Evolutionary conservation across 2,329 filamentous ascomycete genomes (phyloP).

Genomic region (Pseudopithomyces chartarum): DNA sequence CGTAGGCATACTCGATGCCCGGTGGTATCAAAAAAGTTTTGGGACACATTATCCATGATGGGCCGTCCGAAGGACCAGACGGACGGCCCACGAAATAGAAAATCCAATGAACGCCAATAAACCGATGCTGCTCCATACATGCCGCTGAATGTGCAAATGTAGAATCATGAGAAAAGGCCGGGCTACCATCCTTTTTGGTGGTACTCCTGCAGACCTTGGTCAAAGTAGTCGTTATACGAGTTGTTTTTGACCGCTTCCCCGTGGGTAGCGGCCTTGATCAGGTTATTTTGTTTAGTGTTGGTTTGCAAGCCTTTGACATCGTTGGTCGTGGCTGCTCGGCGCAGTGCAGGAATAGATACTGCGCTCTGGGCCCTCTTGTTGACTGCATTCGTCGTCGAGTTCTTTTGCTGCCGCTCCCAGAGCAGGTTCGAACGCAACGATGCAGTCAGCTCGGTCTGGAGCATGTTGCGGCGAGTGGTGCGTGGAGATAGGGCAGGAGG

Average conservation of each 20-base stretch:
- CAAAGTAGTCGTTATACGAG: constrained; percentile 80
- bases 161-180: constrained; percentile 12
- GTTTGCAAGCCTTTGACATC: constrained; percentile 88
- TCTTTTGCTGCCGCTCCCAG: constrained; percentile 95
- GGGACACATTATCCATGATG: constrained; percentile 35
- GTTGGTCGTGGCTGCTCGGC: constrained; percentile 61
- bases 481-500: constrained; percentile 84
- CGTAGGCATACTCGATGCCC: constrained; percentile 41
- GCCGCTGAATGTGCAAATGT: constrained; percentile 43
- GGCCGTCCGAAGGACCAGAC: constrained; percentile 16
- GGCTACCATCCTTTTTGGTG: constrained; percentile 82
- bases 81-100: constrained; percentile 16
- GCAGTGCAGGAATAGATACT: constrained; percentile 35
- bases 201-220: constrained; percentile 81
- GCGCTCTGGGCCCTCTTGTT: constrained; percentile 84
- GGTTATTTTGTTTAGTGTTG: constrained; percentile 58
- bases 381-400: constrained; percentile 83
- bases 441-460: constrained; percentile 91
- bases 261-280: constrained; percentile 59
- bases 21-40: constrained; percentile 45
- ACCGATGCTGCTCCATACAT: constrained; percentile 40
- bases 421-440: constrained; percentile 89
- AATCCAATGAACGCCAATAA: constrained; percentile 34
- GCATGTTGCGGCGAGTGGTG: constrained; percentile 93
- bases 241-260: constrained; percentile 66